Conservation (phyloP, 2,329 filamentous ascomycete genomes). For the Botrytis paeoniae region DNA sequence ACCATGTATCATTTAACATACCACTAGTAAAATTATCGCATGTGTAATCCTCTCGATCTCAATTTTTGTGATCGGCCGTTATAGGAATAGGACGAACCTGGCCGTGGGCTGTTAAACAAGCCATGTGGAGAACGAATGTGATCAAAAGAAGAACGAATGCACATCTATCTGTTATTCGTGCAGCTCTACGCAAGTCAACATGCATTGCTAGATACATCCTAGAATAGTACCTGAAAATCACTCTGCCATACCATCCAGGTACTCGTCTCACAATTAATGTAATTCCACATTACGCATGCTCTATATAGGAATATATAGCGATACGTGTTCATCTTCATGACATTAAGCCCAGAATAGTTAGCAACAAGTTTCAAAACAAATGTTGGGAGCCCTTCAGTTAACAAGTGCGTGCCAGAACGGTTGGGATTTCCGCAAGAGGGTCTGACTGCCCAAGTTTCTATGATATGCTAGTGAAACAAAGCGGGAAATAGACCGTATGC, state of each 20-base stretch:
- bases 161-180: neutral
- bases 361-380: neutral
- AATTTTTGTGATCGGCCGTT: neutral
- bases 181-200: neutral
- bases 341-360: neutral
- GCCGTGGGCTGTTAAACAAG: neutral
- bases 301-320: neutral
- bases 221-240: neutral
- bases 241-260: fast-evolving
- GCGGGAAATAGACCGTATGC: neutral
- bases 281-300: neutral
- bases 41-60: neutral
- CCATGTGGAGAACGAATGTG: neutral
- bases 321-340: neutral
- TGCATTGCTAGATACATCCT: neutral
- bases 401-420: neutral
- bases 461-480: neutral
- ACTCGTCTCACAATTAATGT: neutral
- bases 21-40: neutral
- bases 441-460: neutral
- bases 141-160: neutral
- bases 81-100: neutral
- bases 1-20: neutral
- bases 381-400: neutral
- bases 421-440: neutral